A percentile compares a stretch with the other conserved stretches of the same genome.
phyloP scores from a whole-genome alignment of 164 flowering plant genomes.

The Macadamia tetraphylla region DNA sequence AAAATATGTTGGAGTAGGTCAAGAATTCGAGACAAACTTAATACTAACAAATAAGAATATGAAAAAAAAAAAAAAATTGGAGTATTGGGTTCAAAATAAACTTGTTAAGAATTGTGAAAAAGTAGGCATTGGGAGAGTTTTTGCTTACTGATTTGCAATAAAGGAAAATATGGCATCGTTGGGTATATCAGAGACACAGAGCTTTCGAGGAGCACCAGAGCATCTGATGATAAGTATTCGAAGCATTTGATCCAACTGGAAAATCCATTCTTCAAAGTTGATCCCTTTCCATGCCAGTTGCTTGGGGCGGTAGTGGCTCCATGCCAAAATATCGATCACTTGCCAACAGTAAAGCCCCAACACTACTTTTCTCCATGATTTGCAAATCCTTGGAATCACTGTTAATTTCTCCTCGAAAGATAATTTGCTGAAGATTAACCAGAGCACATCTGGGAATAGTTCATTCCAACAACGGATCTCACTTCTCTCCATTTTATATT shows the following conservation, averaged over 20 bases:
- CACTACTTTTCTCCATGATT: conserved; percentile 70
- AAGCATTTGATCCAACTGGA: conserved; percentile 44
- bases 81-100: neutral
- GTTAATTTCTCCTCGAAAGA: conserved; percentile 61
- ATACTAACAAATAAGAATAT: neutral
- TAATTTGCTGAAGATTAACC: conserved; percentile 64
- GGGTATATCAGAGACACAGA: conserved; percentile 39
- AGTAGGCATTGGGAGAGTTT: neutral
- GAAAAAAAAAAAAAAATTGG: neutral
- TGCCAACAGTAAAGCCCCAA: conserved; percentile 93
- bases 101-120: neutral
- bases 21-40: too few species aligned
- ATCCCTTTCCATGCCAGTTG: conserved; percentile 11
- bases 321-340: conserved; percentile 81
- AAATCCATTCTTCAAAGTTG: too few species aligned
- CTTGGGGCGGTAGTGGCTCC: conserved; percentile 37
- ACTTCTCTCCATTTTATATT: conserved; percentile 40
- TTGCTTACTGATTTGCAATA: conserved; percentile 66
- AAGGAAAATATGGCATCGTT: conserved; percentile 34
- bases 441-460: conserved; percentile 71
- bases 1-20: too few species aligned
- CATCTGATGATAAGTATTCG: conserved; percentile 53
- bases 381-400: conserved; percentile 81
- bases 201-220: conserved; percentile 57
- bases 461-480: conserved; percentile 69